Evolutionary conservation across 257 asterid genomes (phyloP), one percentile per base, ranked within the genome.

Genomic region (Ballota nigra): DNA sequence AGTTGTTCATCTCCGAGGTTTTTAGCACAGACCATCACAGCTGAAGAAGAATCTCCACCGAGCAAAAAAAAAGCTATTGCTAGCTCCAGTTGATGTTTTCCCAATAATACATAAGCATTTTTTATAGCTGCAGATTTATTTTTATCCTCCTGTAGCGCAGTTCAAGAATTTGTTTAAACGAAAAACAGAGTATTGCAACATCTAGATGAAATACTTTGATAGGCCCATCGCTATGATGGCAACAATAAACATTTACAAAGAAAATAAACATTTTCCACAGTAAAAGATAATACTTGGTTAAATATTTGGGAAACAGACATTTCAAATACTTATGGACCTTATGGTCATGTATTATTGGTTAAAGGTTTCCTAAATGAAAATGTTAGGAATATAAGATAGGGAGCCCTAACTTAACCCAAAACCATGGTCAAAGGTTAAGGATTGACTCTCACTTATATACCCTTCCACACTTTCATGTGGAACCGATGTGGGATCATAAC

Each of bases 1-100:
- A 95, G 95, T 84, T 95, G 99, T 82, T 85, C 96, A 86, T 95
- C 99, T 73, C 97, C 96, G 68, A 89, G 93, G 80, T 86, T 91
- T 83, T 92, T 95, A 66, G 94, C 96, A 80, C 98, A 95, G 55
- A 95, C 90, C 58, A 82, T 84, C 43, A 95, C 93, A 69, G 99
- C 99, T 70, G 99, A 95, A 70, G 96, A 77, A 65, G 85, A 67
- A 87, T 95, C 99, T 56, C 99, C 99, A 45, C 99, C 99, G 57
- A 95, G 97, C 86, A 95, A 81, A 86, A 95, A 95, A 82, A 95
- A 95, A 78, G 99, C 97, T 77, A 87, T 63, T 36, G 99, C 99
- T 72, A 95, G 96, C 86, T 95, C 97, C 66, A 92, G 83, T 79
- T 95, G 96, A 85, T 95, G 99, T 79, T 90, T 89, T 55, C 99